Base-by-base conservation (phyloP, 2,329 filamentous ascomycete species). In the Biscogniauxia sp. region DNA sequence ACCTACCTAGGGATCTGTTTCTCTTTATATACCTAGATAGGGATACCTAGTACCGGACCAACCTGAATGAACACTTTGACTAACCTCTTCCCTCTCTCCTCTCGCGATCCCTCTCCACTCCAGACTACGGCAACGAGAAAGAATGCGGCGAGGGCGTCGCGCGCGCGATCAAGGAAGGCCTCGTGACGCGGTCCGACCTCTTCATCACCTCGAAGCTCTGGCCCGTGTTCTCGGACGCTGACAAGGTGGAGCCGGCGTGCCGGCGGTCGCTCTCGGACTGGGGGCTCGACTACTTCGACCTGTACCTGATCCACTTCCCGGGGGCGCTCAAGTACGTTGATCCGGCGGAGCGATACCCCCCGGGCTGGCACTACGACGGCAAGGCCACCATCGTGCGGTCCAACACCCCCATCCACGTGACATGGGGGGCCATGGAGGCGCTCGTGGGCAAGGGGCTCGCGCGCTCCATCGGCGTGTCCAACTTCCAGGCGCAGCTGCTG, bases 171-270 rank as follows among this genome's bases (percentile, higher is more conserved):
- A 84, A 89, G 73, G 91, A 95, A 9, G 90, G 91, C 51, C 76
- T 94, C 61, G 90, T 93, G 69, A 92, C 88, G 81, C 89, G 91
- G 62, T 87, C 91, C 77, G 92, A 97, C 23, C 89, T 96, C 74
- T 96, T 96, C 85, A 88, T 97, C 73, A 90, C 93, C 66, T 92
- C 89, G 77, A 97, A 96, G 83, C 88, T 97, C 61, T 96, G 93
- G 92, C 93, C 94, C 81, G 88, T 88, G 67, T 96, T 93, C 85
- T 92, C 96, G 82, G 89, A 94, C 71, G 83, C 82, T 69, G 88
- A 94, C 68, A 84, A 84, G 69, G 91, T 94, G 64, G 86, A 89
- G 77, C 87, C 88, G 61, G 92, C 95, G 73, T 84, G 82, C 77
- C 86, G 86, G 76, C 88, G 88, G 73, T 90, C 93, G 79, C 87